A percentile compares a stretch with the other conserved stretches of the same genome.
phyloP scores from a whole-genome alignment of 768 basidiomycete genomes.

The Rhizopogon salebrosus region DNA sequence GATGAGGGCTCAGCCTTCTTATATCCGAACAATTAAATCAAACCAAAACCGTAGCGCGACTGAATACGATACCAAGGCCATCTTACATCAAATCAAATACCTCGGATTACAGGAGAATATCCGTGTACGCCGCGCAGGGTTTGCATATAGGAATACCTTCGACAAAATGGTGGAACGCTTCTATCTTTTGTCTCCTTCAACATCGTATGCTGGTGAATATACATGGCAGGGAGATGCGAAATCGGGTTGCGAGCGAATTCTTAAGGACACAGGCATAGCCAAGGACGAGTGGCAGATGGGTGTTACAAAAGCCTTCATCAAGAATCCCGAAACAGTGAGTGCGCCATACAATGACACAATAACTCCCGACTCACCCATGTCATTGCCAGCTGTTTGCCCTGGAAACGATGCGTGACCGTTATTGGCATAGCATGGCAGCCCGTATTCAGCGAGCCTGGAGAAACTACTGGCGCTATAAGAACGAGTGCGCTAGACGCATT shows the following conservation, averaged over 20 bases:
- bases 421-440: constrained; percentile 99
- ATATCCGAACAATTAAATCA: constrained; percentile 98
- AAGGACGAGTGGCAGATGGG: constrained; percentile 99
- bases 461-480: constrained; percentile 92
- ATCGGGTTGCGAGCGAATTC: constrained; percentile 88
- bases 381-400: constrained; percentile 81
- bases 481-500: constrained; percentile 91
- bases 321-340: constrained; percentile 94
- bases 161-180: constrained; percentile 99
- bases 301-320: constrained; percentile 96
- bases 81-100: constrained; percentile 98
- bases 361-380: neutral
- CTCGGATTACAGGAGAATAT: constrained; percentile 98
- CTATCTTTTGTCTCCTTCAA: constrained; percentile 90
- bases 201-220: constrained; percentile 98
- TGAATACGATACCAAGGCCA: constrained; percentile 93
- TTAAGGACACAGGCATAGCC: constrained; percentile 92
- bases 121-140: constrained; percentile 93
- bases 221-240: constrained; percentile 90
- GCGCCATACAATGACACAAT: neutral
- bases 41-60: constrained; percentile 91
- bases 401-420: constrained; percentile 97
- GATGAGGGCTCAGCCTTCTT: constrained; percentile 95
- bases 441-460: constrained; percentile 96
- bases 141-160: constrained; percentile 97